Evolutionary conservation across 495 filamentous ascomycete species (phyloP), one percentile per base, ranked within the genome.

Genomic region (Chaetomium tenue): DNA sequence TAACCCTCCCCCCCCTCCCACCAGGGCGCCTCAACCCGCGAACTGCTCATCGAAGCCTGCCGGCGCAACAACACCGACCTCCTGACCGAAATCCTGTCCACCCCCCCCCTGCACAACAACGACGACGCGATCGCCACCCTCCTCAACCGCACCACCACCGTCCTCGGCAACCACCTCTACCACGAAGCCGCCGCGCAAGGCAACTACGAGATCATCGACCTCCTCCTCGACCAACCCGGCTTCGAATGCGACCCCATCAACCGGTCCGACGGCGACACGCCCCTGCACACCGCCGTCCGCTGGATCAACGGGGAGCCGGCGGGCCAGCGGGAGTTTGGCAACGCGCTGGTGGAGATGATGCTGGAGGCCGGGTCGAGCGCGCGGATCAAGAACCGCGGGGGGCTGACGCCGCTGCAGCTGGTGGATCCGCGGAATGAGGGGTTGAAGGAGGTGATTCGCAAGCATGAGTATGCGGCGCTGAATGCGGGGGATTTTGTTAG

Each of bases 201-300:
- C 60, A 92, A 91, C 79, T 97, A 95, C 79, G 93, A 97, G 68
- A 84, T 91, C 23, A 90, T 98, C 78, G 94, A 98, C 77, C 66
- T 84, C 61, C 86, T 98, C 55, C 93, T 98, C 63, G 95, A 98
- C 81, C 92, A 96, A 74, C 87, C 92, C 62, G 91, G 86, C 61
- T 88, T 98, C 75, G 94, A 98, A 82, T 96, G 94, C 74, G 94
- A 98, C 81, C 91, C 91, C 7, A 67, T 90, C 60, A 91, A 88
- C 73, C 87, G 87, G 33, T 66, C 86, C 71, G 94, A 98, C 66
- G 84, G 86, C 62, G 92, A 98, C 76, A 97, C 92, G 2, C 93
- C 93, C 9, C 82, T 98, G 42, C 94, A 98, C 81, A 84, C 84
- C 70, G 92, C 91, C 18, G 89, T 98, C 44, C 85, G 89, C 37